A percentile compares a stretch with the other conserved stretches of the same genome.
phyloP scores from a whole-genome alignment of 441 rosid genomes.

The Erodium moschatum region DNA sequence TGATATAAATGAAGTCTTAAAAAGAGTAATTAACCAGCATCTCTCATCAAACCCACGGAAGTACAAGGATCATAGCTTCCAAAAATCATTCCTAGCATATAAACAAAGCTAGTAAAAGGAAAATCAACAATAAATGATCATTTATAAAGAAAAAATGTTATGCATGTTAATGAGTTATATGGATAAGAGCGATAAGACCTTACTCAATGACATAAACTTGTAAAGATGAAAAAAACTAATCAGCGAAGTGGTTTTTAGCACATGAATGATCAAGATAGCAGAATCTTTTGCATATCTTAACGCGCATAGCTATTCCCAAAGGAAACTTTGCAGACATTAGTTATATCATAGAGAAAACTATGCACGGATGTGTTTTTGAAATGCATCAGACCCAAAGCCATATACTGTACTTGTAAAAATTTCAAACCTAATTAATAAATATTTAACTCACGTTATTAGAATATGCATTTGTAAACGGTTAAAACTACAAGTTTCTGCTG shows the following conservation, averaged over 20 bases:
- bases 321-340: no score
- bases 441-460: not conserved
- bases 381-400: not conserved
- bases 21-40: not conserved
- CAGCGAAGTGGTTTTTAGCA: not conserved
- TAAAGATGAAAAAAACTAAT: not conserved
- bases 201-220: not conserved
- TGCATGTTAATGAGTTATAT: not conserved
- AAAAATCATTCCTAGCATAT: not conserved
- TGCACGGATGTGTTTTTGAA: not conserved
- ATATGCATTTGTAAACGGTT: not conserved
- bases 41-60: not conserved
- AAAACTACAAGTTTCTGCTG: not conserved
- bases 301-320: no score
- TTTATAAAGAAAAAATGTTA: not conserved
- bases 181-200: not conserved
- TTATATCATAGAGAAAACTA: no score
- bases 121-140: not conserved
- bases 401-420: not conserved
- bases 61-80: constrained; percentile 6
- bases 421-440: not conserved
- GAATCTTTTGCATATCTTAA: no score
- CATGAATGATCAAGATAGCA: no score
- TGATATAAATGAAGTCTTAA: not conserved
- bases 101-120: not conserved